A percentile compares a stretch with the other conserved stretches of the same genome.
Evolutionary conservation across 73 alveolate genomes (phyloP).

Genomic region (Paramecium pentaurelia): DNA sequence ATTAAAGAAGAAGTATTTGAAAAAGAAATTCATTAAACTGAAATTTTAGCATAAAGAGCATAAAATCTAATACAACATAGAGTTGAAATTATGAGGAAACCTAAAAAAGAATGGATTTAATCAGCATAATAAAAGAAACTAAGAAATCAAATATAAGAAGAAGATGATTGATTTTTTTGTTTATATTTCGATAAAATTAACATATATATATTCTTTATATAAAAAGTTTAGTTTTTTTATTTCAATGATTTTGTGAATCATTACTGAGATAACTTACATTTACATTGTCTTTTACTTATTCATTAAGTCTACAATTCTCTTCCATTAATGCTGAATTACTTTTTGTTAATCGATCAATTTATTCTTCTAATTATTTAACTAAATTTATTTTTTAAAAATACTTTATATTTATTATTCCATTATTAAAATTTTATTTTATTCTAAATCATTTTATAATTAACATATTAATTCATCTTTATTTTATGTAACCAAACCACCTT

Average conservation of each 20-base stretch:
- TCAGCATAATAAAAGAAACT: background rate
- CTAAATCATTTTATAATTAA: background rate
- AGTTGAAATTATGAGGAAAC: conserved; percentile 23
- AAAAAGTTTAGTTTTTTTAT: background rate
- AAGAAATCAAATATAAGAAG: background rate
- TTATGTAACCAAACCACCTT: background rate
- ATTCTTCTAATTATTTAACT: background rate
- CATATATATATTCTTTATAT: background rate
- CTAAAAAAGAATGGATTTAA: conserved; percentile 10
- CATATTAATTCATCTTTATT: background rate
- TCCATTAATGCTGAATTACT: background rate
- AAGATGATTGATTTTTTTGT: conserved; percentile 3
- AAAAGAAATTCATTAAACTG: conserved; percentile 84
- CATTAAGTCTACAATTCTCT: background rate
- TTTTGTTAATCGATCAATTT: background rate
- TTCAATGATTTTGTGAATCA: background rate
- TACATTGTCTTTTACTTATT: background rate
- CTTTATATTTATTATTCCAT: background rate
- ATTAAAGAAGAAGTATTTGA: conserved; percentile 82
- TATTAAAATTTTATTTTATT: background rate
- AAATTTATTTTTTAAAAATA: background rate
- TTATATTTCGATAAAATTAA: background rate
- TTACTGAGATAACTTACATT: background rate
- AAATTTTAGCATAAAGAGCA: conserved; percentile 83
- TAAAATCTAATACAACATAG: background rate